A percentile compares a stretch with the other conserved stretches of the same genome.
phyloP scores from a whole-genome alignment of 495 filamentous ascomycete species.

The Halenospora varia region DNA sequence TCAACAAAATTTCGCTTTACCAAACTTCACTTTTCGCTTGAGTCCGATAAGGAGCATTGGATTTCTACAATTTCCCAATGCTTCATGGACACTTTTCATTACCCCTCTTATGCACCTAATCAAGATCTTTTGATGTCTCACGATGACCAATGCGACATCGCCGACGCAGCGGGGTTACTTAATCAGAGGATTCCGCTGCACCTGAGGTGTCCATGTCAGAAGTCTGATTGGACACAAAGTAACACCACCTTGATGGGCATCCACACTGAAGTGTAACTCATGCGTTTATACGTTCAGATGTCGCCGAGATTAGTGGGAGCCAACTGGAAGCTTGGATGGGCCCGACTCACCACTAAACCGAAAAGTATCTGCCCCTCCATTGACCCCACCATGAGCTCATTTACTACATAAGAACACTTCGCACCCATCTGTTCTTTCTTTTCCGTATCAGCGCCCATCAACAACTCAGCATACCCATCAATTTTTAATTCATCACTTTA shows the following conservation, averaged over 20 bases:
- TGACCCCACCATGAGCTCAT: slow-evolving; percentile 22
- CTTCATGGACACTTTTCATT: no score
- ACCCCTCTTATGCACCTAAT: neutral
- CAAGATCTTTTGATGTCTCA: no score
- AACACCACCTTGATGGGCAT: neutral
- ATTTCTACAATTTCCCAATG: no score
- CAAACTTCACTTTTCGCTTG: no score
- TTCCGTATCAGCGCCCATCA: no score
- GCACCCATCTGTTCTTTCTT: no score
- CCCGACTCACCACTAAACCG: neutral
- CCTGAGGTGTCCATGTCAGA: neutral
- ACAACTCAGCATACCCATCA: slow-evolving; percentile 1
- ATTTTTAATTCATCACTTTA: neutral
- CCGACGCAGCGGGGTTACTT: neutral
- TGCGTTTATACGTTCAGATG: no score
- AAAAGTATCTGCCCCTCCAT: slow-evolving; percentile 11
- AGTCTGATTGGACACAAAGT: neutral
- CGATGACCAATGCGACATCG: neutral
- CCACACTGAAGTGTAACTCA: neutral
- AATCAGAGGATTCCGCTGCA: neutral
- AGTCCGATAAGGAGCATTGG: no score
- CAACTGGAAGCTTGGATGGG: no score
- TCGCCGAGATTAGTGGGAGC: no score
- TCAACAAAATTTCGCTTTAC: no score
- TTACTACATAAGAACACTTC: neutral